phyloP scores from a whole-genome alignment of 1,284 basidiomycete species.

The Pascua sp. region DNA sequence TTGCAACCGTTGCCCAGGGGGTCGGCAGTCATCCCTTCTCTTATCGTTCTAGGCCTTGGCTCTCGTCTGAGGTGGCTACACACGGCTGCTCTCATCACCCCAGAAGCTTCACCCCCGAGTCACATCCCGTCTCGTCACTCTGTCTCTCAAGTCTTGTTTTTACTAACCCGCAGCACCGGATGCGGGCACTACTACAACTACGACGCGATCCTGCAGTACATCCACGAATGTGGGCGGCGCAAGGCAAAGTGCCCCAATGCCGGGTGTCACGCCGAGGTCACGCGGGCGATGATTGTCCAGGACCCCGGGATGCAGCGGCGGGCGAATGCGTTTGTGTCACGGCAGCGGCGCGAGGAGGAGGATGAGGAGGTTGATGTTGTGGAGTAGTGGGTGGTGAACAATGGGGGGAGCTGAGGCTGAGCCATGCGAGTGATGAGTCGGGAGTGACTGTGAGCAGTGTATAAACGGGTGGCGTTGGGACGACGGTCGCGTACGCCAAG shows the following conservation, averaged over 20 bases:
- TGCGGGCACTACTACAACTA: slow-evolving; percentile 32
- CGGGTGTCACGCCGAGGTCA: slow-evolving; percentile 3
- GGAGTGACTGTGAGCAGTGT: too few relatives aligned
- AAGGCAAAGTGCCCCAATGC: not conserved
- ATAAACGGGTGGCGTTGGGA: too few relatives aligned
- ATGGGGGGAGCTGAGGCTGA: too few relatives aligned
- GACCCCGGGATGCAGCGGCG: slow-evolving; percentile 7
- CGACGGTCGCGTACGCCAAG: too few relatives aligned
- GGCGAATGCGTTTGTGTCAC: slow-evolving; percentile 3
- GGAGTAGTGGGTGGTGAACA: not conserved
- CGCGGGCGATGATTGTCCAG: not conserved
- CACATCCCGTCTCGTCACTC: too few relatives aligned
- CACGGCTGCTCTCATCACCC: too few relatives aligned
- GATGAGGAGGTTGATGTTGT: slow-evolving; percentile 3
- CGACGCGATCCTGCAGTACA: slow-evolving; percentile 17
- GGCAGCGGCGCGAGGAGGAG: slow-evolving; percentile 1
- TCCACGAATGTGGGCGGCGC: slow-evolving; percentile 5
- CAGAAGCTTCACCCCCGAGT: too few relatives aligned
- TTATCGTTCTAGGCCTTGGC: too few relatives aligned
- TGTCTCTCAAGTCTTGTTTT: too few relatives aligned
- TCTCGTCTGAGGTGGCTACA: too few relatives aligned
- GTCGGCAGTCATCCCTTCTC: slow-evolving; percentile 50
- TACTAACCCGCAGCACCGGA: slow-evolving; percentile 49
- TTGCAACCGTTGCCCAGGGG: slow-evolving; percentile 55
- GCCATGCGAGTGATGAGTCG: too few relatives aligned